phyloP scores from a whole-genome alignment of 306 rosid species.

The Prunus persica region DNA sequence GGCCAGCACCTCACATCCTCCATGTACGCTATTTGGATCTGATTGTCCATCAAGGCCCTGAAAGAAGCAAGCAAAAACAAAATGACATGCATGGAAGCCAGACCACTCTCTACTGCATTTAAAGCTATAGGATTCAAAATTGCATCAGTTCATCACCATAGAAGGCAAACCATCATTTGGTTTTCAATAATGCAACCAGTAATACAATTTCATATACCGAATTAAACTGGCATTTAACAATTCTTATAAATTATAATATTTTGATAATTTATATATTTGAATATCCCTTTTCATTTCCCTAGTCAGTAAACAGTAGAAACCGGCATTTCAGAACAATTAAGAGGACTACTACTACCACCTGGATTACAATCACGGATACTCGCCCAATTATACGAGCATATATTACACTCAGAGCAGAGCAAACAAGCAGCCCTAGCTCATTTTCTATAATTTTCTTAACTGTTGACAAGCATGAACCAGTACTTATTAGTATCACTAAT shows the following conservation, averaged over 20 bases:
- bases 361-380: too few relatives aligned
- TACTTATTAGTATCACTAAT: neutral
- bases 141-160: neutral
- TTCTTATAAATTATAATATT: too few relatives aligned
- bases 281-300: neutral
- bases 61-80: neutral
- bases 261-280: neutral
- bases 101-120: neutral
- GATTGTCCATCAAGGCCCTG: constrained; percentile 56
- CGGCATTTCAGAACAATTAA: neutral
- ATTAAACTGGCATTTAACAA: too few relatives aligned
- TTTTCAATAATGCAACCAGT: neutral
- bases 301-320: neutral
- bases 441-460: too few relatives aligned
- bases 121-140: neutral
- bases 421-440: too few relatives aligned
- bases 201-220: neutral
- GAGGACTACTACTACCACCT: neutral
- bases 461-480: too few relatives aligned
- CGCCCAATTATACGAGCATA: too few relatives aligned
- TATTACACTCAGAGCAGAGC: too few relatives aligned
- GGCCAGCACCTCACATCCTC: constrained; percentile 49
- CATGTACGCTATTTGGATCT: constrained; percentile 54
- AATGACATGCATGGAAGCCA: too few relatives aligned
- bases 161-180: neutral